Evolutionary conservation across 306 rosid species (phyloP).

Genomic region (Vachellia pachyceras): DNA sequence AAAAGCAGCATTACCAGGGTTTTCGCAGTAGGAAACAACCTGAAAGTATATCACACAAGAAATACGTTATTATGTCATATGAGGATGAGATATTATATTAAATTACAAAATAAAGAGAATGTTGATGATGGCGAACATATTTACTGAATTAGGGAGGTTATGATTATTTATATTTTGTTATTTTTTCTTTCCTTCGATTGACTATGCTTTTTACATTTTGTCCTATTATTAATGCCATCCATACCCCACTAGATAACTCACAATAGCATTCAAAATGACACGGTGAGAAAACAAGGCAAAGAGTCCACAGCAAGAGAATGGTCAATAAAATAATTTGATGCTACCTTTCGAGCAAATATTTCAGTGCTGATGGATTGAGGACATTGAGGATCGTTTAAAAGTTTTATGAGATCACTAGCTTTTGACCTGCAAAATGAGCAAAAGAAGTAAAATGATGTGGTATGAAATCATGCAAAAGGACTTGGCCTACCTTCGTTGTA

Average conservation of each 20-base stretch:
- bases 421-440: slow-evolving; percentile 66
- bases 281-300: slow-evolving; percentile 6
- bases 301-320: slow-evolving; percentile 11
- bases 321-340: slow-evolving; percentile 28
- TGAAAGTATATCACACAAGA: slow-evolving; percentile 43
- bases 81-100: background rate
- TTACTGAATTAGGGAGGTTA: slow-evolving; percentile 10
- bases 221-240: slow-evolving; percentile 23
- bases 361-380: slow-evolving; percentile 75
- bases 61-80: background rate
- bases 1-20: slow-evolving; percentile 63
- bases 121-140: background rate
- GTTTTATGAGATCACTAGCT: slow-evolving; percentile 62
- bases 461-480: slow-evolving; percentile 31
- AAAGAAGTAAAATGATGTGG: slow-evolving; percentile 35
- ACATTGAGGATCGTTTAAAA: slow-evolving; percentile 59
- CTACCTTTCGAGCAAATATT: slow-evolving; percentile 77
- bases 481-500: slow-evolving; percentile 8
- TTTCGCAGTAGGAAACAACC: slow-evolving; percentile 63
- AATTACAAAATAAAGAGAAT: background rate
- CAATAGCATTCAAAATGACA: background rate
- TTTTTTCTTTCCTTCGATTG: background rate
- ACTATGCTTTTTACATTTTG: background rate
- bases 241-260: slow-evolving; percentile 10
- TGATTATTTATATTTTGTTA: background rate